A percentile compares a stretch with the other conserved stretches of the same genome.
phyloP scores from a whole-genome alignment of 2,329 filamentous ascomycete genomes.

The Dothideomycetes sp. region DNA sequence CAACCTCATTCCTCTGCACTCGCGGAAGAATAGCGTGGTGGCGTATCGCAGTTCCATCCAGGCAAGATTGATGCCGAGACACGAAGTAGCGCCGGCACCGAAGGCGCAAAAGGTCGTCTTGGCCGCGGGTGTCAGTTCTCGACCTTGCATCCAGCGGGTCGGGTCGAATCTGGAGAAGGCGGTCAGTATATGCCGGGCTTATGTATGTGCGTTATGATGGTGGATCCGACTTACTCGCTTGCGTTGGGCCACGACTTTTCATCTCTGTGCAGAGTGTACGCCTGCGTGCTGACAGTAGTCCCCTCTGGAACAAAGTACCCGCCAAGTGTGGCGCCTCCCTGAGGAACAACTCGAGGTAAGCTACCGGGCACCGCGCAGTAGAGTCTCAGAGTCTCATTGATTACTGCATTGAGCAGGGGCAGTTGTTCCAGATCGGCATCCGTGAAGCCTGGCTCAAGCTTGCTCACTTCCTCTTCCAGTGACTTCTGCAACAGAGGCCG shows the following conservation, averaged over 20 bases:
- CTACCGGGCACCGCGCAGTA: slow-evolving; percentile 24
- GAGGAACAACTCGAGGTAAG: slow-evolving; percentile 24
- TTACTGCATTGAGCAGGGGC: slow-evolving; percentile 23
- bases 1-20: slow-evolving; percentile 25
- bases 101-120: slow-evolving; percentile 56
- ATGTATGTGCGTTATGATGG: no score
- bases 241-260: slow-evolving; percentile 13
- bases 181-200: background rate
- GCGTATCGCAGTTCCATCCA: slow-evolving; percentile 44
- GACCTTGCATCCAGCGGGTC: slow-evolving; percentile 19
- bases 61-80: slow-evolving; percentile 59
- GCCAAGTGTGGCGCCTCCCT: slow-evolving; percentile 21
- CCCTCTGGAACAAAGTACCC: slow-evolving; percentile 25
- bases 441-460: slow-evolving; percentile 8
- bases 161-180: slow-evolving; percentile 21
- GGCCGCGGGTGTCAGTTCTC: slow-evolving; percentile 16
- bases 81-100: slow-evolving; percentile 57
- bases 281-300: slow-evolving; percentile 26
- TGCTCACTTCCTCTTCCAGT: slow-evolving; percentile 12
- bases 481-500: slow-evolving; percentile 7
- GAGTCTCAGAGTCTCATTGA: slow-evolving; percentile 28
- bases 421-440: slow-evolving; percentile 19
- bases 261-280: slow-evolving; percentile 28
- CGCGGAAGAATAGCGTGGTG: slow-evolving; percentile 40
- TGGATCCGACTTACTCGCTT: slow-evolving; percentile 7